Evolutionary conservation across 345 rosid genomes (phyloP), one percentile per base, ranked within the genome.

Genomic region (Rhodamnia argentea): DNA sequence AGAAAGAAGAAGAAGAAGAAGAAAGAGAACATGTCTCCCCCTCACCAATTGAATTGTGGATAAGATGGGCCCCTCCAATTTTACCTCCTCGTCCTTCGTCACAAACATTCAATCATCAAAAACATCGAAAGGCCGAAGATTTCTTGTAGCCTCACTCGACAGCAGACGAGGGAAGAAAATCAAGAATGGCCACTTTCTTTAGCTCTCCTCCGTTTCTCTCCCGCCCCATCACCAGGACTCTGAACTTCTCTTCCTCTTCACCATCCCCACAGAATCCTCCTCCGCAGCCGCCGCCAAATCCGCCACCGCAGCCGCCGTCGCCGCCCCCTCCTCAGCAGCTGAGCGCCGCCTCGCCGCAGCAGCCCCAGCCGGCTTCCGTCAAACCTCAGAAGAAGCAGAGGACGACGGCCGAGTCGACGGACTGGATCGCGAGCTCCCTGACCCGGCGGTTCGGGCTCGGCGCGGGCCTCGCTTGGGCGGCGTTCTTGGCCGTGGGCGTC

Each of bases 401-500:
- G 52, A 64, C 90, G 51, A 87, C 87, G 85, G 95, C 86, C 51
- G 98, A 94, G 53, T 87, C 91, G 70, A 95, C 98, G 10, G 99
- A 96, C 86, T 95, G 98, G 98, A 90, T 97, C 24, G 98, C 99
- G 85, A 95, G 98, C 82, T 91, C 93, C 14, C 85, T 96, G 83
- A 96, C 99, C 44, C 90, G 98, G 85, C 91, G 98, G 84, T 97
- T 93, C 84, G 98, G 99, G 37, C 91, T 97, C 57, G 97, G 98
- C 52, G 98, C 98, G 0, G 98, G 98, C 83, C 96, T 97, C 82
- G 97, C 94, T 8, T 97, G 99, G 99, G 96, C 93, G 5, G 96
- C 90, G 23, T 94, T 96, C 88, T 92, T 96, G 58, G 94, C 98
- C 55, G 86, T 94, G 85, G 99, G 99, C 44, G 98, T 96, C 0